Evolutionary conservation across 352 stramenopile genomes (phyloP).

Genomic region (Globisporangium acanthophoron): DNA sequence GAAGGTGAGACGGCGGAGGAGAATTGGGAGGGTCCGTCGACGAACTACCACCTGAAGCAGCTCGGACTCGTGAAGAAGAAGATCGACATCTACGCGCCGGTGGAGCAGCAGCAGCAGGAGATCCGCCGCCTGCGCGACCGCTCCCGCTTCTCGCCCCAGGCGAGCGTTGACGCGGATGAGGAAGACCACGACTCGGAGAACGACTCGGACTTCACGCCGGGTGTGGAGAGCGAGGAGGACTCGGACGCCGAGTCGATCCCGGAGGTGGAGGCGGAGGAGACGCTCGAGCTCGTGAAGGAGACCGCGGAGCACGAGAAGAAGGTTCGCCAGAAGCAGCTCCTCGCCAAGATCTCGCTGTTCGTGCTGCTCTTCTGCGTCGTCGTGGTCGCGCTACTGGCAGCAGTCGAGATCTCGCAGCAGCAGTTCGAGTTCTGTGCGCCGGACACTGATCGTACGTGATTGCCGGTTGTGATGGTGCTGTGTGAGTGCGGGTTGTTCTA

Average conservation of each 20-base stretch:
- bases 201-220: slow-evolving; percentile 55
- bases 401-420: slow-evolving; percentile 40
- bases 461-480: slow-evolving; percentile 3
- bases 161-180: slow-evolving; percentile 24
- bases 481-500: neutral
- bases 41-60: slow-evolving; percentile 79
- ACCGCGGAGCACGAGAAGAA: slow-evolving; percentile 27
- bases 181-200: slow-evolving; percentile 52
- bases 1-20: slow-evolving; percentile 9
- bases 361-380: slow-evolving; percentile 33
- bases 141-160: slow-evolving; percentile 37
- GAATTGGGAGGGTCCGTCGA: slow-evolving; percentile 47
- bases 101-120: slow-evolving; percentile 59
- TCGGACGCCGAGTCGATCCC: slow-evolving; percentile 33
- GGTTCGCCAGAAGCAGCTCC: neutral
- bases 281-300: slow-evolving; percentile 35
- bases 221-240: slow-evolving; percentile 24
- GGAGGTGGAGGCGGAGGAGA: slow-evolving; percentile 46
- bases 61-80: slow-evolving; percentile 61
- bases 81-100: slow-evolving; percentile 74
- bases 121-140: slow-evolving; percentile 57
- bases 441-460: slow-evolving; percentile 13
- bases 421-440: slow-evolving; percentile 42
- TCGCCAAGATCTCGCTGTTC: slow-evolving; percentile 20
- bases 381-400: slow-evolving; percentile 40